Percentiles rank a stretch among this genome's conserved stretches.
Evolutionary conservation across 345 rosid species (phyloP).

Genomic region (Adansonia digitata): DNA sequence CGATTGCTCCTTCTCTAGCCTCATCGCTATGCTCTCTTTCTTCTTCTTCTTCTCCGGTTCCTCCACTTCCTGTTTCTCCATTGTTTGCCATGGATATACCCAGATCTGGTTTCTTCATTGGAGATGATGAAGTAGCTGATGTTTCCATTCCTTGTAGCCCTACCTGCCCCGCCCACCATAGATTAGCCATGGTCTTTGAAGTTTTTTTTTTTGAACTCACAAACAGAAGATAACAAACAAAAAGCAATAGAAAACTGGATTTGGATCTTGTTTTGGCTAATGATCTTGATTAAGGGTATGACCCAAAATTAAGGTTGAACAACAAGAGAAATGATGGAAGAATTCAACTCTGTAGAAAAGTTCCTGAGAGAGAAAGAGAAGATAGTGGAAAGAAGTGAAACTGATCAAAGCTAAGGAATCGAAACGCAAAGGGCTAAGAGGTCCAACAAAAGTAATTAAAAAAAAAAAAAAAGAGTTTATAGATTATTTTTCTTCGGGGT

Average conservation of each 20-base stretch:
- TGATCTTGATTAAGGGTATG: neutral
- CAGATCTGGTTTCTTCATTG: conserved; percentile 66
- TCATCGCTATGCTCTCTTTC: conserved; percentile 51
- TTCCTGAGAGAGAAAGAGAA: neutral
- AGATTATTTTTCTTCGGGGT: neutral
- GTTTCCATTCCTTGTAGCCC: conserved; percentile 49
- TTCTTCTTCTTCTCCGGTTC: conserved; percentile 38
- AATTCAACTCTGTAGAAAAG: conserved; percentile 12
- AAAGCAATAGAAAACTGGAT: neutral
- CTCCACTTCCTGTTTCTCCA: conserved; percentile 33
- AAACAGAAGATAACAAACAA: neutral
- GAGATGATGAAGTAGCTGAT: conserved; percentile 51
- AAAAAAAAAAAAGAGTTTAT: neutral
- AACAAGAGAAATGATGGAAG: neutral
- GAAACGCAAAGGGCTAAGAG: conserved; percentile 1
- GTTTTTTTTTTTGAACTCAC: neutral
- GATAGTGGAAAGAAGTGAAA: neutral
- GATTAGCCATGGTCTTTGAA: conserved; percentile 15
- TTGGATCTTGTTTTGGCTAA: neutral
- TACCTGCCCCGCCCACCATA: conserved; percentile 65
- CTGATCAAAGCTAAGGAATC: conserved; percentile 4
- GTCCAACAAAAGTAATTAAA: neutral
- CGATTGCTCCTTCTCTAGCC: conserved; percentile 61
- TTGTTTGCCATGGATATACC: conserved; percentile 56
- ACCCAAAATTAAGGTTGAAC: neutral